Conservation (phyloP, 352 stramenopile species). For the Phytopythium mirpurense region DNA sequence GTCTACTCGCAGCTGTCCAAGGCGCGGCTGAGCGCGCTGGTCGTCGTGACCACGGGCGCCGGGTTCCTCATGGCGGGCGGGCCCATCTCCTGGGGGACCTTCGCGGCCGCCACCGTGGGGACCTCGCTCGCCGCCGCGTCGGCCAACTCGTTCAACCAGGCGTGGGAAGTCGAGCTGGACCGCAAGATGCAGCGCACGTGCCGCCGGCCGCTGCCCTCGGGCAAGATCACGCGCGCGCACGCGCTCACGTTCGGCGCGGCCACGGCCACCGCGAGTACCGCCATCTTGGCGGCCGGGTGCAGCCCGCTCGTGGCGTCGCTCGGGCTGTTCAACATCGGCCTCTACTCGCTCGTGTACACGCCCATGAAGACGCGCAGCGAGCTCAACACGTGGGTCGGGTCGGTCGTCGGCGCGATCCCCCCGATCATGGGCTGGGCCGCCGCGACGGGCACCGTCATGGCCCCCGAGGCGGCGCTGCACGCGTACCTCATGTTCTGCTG, state of each 20-base stretch:
- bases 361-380: constrained; percentile 96
- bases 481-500: constrained; percentile 94
- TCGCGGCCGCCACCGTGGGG: constrained; percentile 89
- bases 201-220: constrained; percentile 91
- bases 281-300: constrained; percentile 88
- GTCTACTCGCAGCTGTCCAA: constrained; percentile 94
- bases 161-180: constrained; percentile 95
- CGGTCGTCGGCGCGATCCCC: constrained; percentile 97
- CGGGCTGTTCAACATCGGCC: constrained; percentile 95
- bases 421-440: constrained; percentile 98
- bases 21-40: constrained; percentile 91
- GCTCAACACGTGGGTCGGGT: constrained; percentile 98
- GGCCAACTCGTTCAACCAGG: constrained; percentile 98
- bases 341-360: constrained; percentile 99
- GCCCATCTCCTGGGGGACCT: constrained; percentile 85
- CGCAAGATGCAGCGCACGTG: constrained; percentile 96
- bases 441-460: constrained; percentile 82
- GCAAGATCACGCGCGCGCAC: constrained; percentile 69
- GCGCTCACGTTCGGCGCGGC: constrained; percentile 80
- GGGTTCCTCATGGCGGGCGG: constrained; percentile 96
- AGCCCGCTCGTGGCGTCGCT: constrained; percentile 94
- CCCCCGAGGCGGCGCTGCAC: constrained; percentile 68
- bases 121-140: constrained; percentile 93
- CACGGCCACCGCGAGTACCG: constrained; percentile 85
- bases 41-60: constrained; percentile 94